These are phyloP conservation scores for Hypomontagnella submonticulosa DNA, from an alignment of 495 filamentous ascomycete species.

Conservation along the genomic window DNA sequence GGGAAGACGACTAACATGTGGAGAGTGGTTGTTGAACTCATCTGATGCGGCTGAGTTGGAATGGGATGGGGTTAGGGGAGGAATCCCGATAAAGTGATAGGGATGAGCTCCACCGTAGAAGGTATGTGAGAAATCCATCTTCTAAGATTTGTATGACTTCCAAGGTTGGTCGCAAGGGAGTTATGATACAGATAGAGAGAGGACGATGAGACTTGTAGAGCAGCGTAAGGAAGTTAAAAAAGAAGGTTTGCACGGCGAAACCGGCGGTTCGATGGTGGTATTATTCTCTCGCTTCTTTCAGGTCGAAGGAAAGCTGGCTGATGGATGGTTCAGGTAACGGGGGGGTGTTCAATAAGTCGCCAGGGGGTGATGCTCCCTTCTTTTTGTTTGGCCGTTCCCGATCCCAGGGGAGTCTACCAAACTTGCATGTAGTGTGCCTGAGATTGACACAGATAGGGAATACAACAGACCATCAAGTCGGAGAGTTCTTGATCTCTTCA, in stretches of 20 bases:
- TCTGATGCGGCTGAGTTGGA: slow-evolving; percentile 63
- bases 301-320: slow-evolving; percentile 30
- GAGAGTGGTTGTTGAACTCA: slow-evolving; percentile 64
- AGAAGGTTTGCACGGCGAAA: slow-evolving; percentile 38
- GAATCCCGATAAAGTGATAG: slow-evolving; percentile 66
- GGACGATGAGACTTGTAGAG: slow-evolving; percentile 16
- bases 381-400: slow-evolving; percentile 37
- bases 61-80: slow-evolving; percentile 63
- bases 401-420: slow-evolving; percentile 31
- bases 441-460: slow-evolving; percentile 37
- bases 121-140: slow-evolving; percentile 59
- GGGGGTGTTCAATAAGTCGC: slow-evolving; percentile 24
- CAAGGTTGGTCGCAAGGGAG: slow-evolving; percentile 12
- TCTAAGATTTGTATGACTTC: slow-evolving; percentile 17
- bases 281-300: slow-evolving; percentile 32
- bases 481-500: slow-evolving; percentile 25
- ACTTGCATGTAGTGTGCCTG: slow-evolving; percentile 28
- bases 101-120: slow-evolving; percentile 62
- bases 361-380: slow-evolving; percentile 22
- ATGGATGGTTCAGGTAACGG: slow-evolving; percentile 43
- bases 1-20: slow-evolving; percentile 59
- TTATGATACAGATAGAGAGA: slow-evolving; percentile 19
- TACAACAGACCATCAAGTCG: slow-evolving; percentile 31
- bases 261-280: slow-evolving; percentile 42
- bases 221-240: slow-evolving; percentile 27